These are phyloP conservation scores for Phoenix dactylifera DNA, from an alignment of 176 grass and related monocot genomes.

Conservation along the genomic window DNA sequence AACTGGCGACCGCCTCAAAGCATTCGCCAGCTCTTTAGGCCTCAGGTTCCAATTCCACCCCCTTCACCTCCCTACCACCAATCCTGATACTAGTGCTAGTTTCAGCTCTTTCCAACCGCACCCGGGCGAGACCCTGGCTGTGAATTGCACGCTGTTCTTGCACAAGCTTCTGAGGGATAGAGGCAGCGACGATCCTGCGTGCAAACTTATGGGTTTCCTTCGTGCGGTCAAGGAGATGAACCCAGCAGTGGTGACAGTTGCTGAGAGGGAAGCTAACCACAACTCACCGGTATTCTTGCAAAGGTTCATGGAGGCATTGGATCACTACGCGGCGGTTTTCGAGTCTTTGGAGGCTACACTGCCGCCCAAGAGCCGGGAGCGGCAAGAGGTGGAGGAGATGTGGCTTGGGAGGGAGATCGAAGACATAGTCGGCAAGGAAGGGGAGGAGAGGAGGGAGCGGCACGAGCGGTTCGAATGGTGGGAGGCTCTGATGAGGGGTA, in stretches of 20 bases:
- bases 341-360: conserved; percentile 89
- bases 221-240: conserved; percentile 47
- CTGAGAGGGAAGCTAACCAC: conserved; percentile 51
- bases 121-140: conserved; percentile 57
- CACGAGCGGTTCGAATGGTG: conserved; percentile 62
- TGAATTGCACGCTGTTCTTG: conserved; percentile 74
- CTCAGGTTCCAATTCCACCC: conserved; percentile 84
- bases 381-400: conserved; percentile 66
- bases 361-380: conserved; percentile 69
- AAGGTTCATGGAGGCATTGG: conserved; percentile 41
- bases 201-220: conserved; percentile 30
- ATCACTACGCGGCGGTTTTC: conserved; percentile 76
- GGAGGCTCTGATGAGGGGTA: conserved; percentile 32
- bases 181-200: conserved; percentile 21
- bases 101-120: conserved; percentile 11
- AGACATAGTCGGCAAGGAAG: conserved; percentile 30
- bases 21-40: conserved; percentile 71
- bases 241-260: conserved; percentile 67
- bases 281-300: conserved; percentile 25
- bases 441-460: conserved; percentile 17
- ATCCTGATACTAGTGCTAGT: background rate
- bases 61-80: conserved; percentile 38
- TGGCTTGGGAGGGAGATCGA: conserved; percentile 76
- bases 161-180: conserved; percentile 42
- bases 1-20: conserved; percentile 58